Conservation (phyloP, 2,329 filamentous ascomycete genomes). For the Celoporthe dispersa region DNA sequence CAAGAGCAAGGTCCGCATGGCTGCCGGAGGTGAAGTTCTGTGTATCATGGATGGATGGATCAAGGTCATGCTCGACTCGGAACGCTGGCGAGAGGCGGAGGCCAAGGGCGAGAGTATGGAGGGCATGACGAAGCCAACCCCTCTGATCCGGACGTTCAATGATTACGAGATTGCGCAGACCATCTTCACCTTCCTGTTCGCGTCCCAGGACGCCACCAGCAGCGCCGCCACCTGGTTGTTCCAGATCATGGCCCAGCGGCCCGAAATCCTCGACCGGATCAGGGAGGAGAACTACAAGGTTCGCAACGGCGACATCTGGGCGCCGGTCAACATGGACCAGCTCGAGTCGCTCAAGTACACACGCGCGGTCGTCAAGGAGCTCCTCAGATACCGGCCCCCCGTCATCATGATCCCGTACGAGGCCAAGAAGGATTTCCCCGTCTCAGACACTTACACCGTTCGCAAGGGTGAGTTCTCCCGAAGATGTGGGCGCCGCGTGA, state of each 20-base stretch:
- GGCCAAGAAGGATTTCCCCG: conserved; percentile 93
- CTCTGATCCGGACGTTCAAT: conserved; percentile 82
- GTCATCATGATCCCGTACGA: conserved; percentile 97
- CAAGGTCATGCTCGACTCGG: conserved; percentile 82
- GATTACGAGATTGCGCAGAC: conserved; percentile 93
- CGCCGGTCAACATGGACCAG: conserved; percentile 77
- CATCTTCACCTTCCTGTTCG: conserved; percentile 94
- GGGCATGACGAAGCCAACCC: conserved; percentile 77
- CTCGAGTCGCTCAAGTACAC: conserved; percentile 90
- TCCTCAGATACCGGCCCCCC: conserved; percentile 90
- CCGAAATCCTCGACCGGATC: conserved; percentile 87
- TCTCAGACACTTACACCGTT: conserved; percentile 85
- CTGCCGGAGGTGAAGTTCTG: conserved; percentile 79
- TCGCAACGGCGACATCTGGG: conserved; percentile 74
- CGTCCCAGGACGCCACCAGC: conserved; percentile 95
- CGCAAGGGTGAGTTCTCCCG: conserved; percentile 69
- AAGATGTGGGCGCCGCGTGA: background rate
- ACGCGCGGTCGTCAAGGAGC: conserved; percentile 87
- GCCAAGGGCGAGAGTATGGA: conserved; percentile 72
- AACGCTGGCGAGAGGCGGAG: conserved; percentile 78
- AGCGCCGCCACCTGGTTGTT: conserved; percentile 94
- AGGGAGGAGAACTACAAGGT: conserved; percentile 85
- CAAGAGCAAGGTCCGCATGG: conserved; percentile 92
- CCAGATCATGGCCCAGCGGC: conserved; percentile 90
- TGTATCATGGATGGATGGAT: conserved; percentile 98